phyloP scores from a whole-genome alignment of 1,284 basidiomycete genomes.

The Golubevia pallescens region DNA sequence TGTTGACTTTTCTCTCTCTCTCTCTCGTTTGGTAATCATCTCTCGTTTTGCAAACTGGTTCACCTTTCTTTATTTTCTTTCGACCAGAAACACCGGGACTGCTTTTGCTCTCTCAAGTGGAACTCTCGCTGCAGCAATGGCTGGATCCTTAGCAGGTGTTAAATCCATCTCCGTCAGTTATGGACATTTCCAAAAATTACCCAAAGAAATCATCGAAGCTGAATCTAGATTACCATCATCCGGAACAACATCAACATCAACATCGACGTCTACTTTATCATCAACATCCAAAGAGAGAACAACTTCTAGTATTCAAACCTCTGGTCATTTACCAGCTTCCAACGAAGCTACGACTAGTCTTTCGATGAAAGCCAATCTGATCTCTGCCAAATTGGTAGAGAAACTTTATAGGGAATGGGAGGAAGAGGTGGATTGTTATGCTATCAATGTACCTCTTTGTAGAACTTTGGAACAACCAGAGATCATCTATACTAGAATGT shows the following conservation, averaged over 20 bases:
- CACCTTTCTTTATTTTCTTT: neutral
- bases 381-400: constrained; percentile 2
- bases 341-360: too few species aligned
- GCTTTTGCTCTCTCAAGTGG: constrained; percentile 57
- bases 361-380: too few species aligned
- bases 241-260: too few species aligned
- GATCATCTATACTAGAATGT: constrained; percentile 52
- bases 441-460: constrained; percentile 54
- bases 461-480: constrained; percentile 40
- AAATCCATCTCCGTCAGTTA: constrained; percentile 47
- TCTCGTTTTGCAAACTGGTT: neutral
- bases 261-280: too few species aligned
- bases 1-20: neutral
- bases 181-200: constrained; percentile 36
- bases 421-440: constrained; percentile 40
- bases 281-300: too few species aligned
- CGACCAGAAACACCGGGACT: constrained; percentile 42
- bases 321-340: too few species aligned
- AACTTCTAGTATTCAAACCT: too few species aligned
- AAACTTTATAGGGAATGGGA: constrained; percentile 44
- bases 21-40: neutral
- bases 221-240: too few species aligned
- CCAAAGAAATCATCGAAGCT: too few species aligned
- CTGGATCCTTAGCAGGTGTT: constrained; percentile 42
- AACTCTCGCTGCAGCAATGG: constrained; percentile 55